These are phyloP conservation scores for Opeltia flavorubescens DNA, from an alignment of 495 filamentous ascomycete species.

Conservation along the genomic window DNA sequence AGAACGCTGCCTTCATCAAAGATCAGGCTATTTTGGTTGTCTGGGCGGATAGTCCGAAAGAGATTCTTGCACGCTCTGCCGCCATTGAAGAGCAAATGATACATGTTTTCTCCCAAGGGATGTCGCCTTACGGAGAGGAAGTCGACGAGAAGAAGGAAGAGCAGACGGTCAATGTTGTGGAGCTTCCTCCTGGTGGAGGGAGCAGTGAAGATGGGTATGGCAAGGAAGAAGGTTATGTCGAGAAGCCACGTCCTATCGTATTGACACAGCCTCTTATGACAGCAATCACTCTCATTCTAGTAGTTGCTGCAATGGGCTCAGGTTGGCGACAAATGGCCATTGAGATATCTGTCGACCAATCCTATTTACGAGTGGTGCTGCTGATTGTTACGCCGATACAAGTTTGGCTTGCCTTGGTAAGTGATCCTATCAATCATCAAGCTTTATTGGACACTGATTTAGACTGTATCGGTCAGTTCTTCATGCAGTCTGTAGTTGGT, in stretches of 20 bases:
- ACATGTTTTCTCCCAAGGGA: slow-evolving; percentile 37
- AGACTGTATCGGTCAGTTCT: slow-evolving; percentile 32
- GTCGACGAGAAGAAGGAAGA: slow-evolving; percentile 25
- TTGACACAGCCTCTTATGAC: slow-evolving; percentile 38
- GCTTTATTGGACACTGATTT: slow-evolving; percentile 6
- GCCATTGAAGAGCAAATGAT: slow-evolving; percentile 38
- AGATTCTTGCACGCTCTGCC: slow-evolving; percentile 34
- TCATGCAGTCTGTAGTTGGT: slow-evolving; percentile 42
- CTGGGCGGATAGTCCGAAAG: slow-evolving; percentile 52
- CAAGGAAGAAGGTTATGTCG: slow-evolving; percentile 20
- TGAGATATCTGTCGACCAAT: slow-evolving; percentile 35
- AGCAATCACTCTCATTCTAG: slow-evolving; percentile 33
- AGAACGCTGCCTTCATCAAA: slow-evolving; percentile 53
- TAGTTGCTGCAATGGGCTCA: slow-evolving; percentile 37
- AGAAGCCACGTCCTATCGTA: slow-evolving; percentile 28
- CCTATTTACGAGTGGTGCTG: slow-evolving; percentile 34
- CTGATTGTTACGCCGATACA: slow-evolving; percentile 32
- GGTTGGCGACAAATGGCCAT: slow-evolving; percentile 41
- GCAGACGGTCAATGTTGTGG: slow-evolving; percentile 12
- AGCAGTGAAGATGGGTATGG: slow-evolving; percentile 22
- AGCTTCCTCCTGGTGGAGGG: slow-evolving; percentile 19
- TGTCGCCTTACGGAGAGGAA: slow-evolving; percentile 26
- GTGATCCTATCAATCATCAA: slow-evolving; percentile 7
- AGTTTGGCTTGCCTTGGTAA: slow-evolving; percentile 42
- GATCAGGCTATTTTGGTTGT: slow-evolving; percentile 42